Percentiles rank a stretch among this genome's conserved stretches.
phyloP scores from a whole-genome alignment of 345 rosid species.

The Salix exigua region DNA sequence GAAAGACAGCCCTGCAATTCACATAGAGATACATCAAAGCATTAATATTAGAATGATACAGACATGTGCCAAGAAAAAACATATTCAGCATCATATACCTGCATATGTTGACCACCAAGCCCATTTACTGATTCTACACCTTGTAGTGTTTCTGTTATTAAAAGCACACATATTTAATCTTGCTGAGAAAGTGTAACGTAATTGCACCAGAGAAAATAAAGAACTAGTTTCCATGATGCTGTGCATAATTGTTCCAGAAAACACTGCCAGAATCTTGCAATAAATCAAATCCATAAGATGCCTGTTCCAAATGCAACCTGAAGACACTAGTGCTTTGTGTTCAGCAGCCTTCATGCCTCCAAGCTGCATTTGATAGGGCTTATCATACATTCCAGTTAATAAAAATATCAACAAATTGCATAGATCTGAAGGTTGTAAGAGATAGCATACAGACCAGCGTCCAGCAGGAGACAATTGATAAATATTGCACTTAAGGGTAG shows the following conservation, averaged over 20 bases:
- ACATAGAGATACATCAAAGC: slow-evolving; percentile 10
- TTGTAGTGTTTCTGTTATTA: slow-evolving; percentile 52
- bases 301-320: not conserved
- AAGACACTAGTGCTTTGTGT: not conserved
- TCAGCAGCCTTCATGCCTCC: not conserved
- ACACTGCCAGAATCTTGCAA: not conserved
- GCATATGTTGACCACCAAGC: slow-evolving; percentile 39
- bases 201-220: not conserved
- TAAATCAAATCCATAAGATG: not conserved
- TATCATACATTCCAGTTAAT: not conserved
- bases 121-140: slow-evolving; percentile 43
- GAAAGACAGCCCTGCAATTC: slow-evolving; percentile 51
- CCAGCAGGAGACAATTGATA: not conserved
- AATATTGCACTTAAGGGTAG: not conserved
- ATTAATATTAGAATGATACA: slow-evolving; percentile 1
- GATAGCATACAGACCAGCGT: not conserved
- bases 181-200: not conserved
- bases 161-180: not conserved
- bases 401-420: not conserved
- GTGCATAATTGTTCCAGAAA: not conserved
- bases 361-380: not conserved
- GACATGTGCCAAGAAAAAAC: not conserved
- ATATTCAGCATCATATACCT: slow-evolving; percentile 35
- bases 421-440: not conserved
- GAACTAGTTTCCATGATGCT: not conserved